Base-by-base conservation (phyloP, 257 asterid genomes). In the Jacaranda copaia region DNA sequence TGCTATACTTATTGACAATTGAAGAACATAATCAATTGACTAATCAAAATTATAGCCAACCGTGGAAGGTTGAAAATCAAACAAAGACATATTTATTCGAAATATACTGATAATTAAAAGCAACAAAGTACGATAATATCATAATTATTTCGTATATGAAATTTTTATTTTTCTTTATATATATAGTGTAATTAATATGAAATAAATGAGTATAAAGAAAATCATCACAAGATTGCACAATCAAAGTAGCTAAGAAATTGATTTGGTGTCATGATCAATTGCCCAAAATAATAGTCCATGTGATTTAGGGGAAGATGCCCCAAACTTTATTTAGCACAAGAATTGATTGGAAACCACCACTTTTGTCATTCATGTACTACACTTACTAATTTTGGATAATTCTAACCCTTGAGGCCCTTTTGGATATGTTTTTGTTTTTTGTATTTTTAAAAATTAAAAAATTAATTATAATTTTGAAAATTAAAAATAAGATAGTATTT, bases 331-430 rank as follows among this genome's bases (percentile, higher is more conserved):
- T 48, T 69, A 80, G 45, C 45, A 51, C 16, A 60, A 40, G 12
- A 15, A 80, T 75, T 80, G 72, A 75, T 67, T 60, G 80, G 19
- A 18, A 66, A 40, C 80, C 59, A 40, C 73, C 77, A 74, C 60
- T 39, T 39, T 74, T 65, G 64, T 51, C 60, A 60, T 38, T 45
- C 35, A 43, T 45, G 48, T 43, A 14, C 63, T 35, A 0, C 40
- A 62, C 52, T 62, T 74, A 12, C 72, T 62, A 56, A 59, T 25
- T 73, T 5, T 40, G 57, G 67, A 40, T 19, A 43, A 55, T 38
- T 51, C 9, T 5, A n/a, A 32, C 36, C 5, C 6, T 5, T 0
- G 5, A 42, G 6, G 46, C 6, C 6, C 32, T 25, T 25, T 25
- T 25, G 32, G 2, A 25, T 25, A 25, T 25, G 32, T 25, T 25